Base-by-base conservation (phyloP, 2,329 filamentous ascomycete genomes). In the Albophoma yamanashiensis region DNA sequence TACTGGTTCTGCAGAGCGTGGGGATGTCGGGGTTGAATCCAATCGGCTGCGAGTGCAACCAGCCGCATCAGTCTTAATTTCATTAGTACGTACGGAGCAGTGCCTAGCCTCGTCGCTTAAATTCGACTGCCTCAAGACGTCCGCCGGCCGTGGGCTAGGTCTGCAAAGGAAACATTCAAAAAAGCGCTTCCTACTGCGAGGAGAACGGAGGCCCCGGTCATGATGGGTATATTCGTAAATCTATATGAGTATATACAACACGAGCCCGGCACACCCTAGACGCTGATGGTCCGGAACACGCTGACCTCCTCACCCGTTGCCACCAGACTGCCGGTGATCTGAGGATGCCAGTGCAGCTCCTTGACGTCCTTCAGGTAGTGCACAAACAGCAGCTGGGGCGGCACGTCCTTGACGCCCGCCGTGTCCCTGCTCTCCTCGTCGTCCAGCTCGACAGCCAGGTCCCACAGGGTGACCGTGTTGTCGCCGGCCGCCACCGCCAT, bases 301-400 rank as follows among this genome's bases (percentile, higher is more conserved):
- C 88, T 90, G 75, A 99, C 97, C 74, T 87, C 87, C 69, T 92
- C 89, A 12, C 94, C 94, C 0, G 94, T 99, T 2, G 91, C 92
- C 76, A 97, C 87, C 62, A 97, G 77, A 40, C 86, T 87, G 38
- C 94, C 94, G 0, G 91, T 89, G 71, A 97, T 96, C 78, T 99
- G 94, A 40, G 89, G 89, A 77, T 97, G 93, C 93, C 94, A 99
- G 77, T 99, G 94, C 43, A 92, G 78, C 76, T 99, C 94, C 83
- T 97, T 97, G 60, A 92, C 92, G 67, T 91, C 87, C 69, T 95
- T 89, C 79, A 95, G 91, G 73, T 96, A 97, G 76, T 99, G 94
- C 70, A 97, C 92, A 74, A 99, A 99, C 64, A 99, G 79, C 67
- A 99, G 76, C 75, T 99, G 94, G 5, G 94, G 91, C 61, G 94